Base-by-base conservation (phyloP, 257 asterid genomes). In the Plantago elongata region DNA sequence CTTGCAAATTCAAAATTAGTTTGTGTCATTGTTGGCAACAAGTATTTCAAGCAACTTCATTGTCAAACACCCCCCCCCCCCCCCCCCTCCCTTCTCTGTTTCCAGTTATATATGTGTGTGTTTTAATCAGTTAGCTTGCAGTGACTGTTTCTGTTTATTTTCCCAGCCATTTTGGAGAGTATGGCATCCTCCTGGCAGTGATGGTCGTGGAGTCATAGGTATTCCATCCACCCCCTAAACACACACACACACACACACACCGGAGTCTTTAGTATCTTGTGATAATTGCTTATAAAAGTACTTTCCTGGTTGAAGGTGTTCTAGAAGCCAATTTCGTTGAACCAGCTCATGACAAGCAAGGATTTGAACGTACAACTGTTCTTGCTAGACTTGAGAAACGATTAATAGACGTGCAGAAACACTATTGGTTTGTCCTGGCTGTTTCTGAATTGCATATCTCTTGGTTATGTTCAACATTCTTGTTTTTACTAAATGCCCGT, bases 201-300 rank as follows among this genome's bases (percentile, higher is more conserved):
- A 89, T 65, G 99, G 99, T 47, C 99, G 99, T 75, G 99, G 99
- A 77, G 99, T 93, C 45, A 93, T 93, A 77, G 99, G 99, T 92
- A 75, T 60, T 76, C n/a, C 30, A 60, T 10, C 22, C 45, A 51
- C 49, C 51, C 50, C 45, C 51, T 51, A 34, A 34, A 34, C 40
- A 34, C 40, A 34, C 40, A 7, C 40, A 34, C 5, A 34, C 40
- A 34, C 40, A 34, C 40, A 7, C 40, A 34, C 5, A 34, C 27
- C 1, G 27, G 8, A 34, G 40, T 34, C 51, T 64, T 38, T 55
- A 15, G 38, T 16, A 55, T 68, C 61, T 62, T 45, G 67, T 37
- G 45, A 71, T 50, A 57, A 71, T 69, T 64, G 69, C 71, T 65
- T 60, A 66, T 22, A 60, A 18, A 49, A 11, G 13, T 69, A 18